Percentiles rank a stretch among this genome's conserved stretches.
These are phyloP conservation scores for Epichloe gansuensis DNA, from an alignment of 2,329 filamentous ascomycete genomes.

Conservation along the genomic window DNA sequence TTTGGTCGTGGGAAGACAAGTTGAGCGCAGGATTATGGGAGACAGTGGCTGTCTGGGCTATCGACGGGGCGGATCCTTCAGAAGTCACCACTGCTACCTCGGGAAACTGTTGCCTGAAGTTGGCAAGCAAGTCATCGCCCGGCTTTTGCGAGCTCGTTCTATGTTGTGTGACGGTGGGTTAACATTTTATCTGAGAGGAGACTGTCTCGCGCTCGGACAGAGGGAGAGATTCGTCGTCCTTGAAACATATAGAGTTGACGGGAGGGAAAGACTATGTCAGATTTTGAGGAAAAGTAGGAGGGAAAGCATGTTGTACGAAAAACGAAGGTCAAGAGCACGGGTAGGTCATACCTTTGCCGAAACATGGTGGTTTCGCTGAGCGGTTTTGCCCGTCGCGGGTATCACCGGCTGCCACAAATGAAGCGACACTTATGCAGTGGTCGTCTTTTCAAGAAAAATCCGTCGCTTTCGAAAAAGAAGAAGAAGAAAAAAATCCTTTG, in stretches of 20 bases:
- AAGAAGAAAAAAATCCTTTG: background rate
- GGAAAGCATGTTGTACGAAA: background rate
- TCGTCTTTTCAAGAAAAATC: background rate
- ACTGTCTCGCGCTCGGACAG: background rate
- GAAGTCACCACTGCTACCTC: conserved; percentile 48
- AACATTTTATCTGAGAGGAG: background rate
- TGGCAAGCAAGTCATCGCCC: conserved; percentile 65
- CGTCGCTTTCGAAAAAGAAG: background rate
- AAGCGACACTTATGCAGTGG: background rate
- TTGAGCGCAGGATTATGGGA: conserved; percentile 13
- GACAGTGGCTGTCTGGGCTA: conserved; percentile 20
- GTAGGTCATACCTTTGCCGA: conserved; percentile 8
- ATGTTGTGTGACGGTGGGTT: conserved; percentile 1
- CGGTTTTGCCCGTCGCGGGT: background rate
- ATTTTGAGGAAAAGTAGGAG: background rate
- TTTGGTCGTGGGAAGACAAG: conserved; percentile 13
- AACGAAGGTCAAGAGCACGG: background rate
- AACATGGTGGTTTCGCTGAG: conserved; percentile 8
- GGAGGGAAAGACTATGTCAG: background rate
- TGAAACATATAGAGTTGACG: background rate
- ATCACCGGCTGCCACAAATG: background rate
- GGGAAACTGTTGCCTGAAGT: conserved; percentile 73
- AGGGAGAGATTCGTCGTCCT: background rate
- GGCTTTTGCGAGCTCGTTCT: conserved; percentile 73
- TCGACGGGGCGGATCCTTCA: conserved; percentile 28